A percentile compares a stretch with the other conserved stretches of the same genome.
These are phyloP conservation scores for Metschnikowia hibisci DNA, from an alignment of 805 yeast genomes.

Conservation along the genomic window DNA sequence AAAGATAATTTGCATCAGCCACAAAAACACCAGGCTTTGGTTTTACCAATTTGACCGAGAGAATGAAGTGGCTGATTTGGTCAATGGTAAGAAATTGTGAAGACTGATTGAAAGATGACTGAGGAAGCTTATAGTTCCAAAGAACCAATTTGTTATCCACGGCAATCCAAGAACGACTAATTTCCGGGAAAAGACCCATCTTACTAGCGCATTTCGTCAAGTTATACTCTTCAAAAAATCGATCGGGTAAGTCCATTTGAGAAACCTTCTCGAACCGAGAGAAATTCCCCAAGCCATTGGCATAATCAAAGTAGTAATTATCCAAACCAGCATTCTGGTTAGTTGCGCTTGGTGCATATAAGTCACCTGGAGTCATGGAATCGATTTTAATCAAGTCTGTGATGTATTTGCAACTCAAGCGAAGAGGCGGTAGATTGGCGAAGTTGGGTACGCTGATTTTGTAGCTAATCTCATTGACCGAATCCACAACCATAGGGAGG, in stretches of 20 bases:
- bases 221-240: conserved; percentile 67
- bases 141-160: conserved; percentile 76
- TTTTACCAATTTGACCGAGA: conserved; percentile 69
- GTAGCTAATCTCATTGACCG: conserved; percentile 39
- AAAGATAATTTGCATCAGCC: conserved; percentile 64
- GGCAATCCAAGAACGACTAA: conserved; percentile 81
- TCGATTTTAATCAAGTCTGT: conserved; percentile 54
- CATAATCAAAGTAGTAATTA: conserved; percentile 54
- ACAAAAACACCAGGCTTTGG: conserved; percentile 83
- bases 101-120: conserved; percentile 40
- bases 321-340: conserved; percentile 51
- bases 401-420: conserved; percentile 62
- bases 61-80: conserved; percentile 72
- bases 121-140: conserved; percentile 72
- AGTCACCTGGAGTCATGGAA: conserved; percentile 54
- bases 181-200: conserved; percentile 80
- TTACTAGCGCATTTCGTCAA: conserved; percentile 62
- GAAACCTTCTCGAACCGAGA: conserved; percentile 75
- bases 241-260: conserved; percentile 74
- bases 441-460: conserved; percentile 47
- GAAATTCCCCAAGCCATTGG: conserved; percentile 46
- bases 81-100: conserved; percentile 75
- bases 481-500: conserved; percentile 32
- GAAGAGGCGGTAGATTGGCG: conserved; percentile 48
- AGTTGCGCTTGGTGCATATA: conserved; percentile 53